Base-by-base conservation (phyloP, 1,284 basidiomycete genomes). In the Ceratobasidium sp. region DNA sequence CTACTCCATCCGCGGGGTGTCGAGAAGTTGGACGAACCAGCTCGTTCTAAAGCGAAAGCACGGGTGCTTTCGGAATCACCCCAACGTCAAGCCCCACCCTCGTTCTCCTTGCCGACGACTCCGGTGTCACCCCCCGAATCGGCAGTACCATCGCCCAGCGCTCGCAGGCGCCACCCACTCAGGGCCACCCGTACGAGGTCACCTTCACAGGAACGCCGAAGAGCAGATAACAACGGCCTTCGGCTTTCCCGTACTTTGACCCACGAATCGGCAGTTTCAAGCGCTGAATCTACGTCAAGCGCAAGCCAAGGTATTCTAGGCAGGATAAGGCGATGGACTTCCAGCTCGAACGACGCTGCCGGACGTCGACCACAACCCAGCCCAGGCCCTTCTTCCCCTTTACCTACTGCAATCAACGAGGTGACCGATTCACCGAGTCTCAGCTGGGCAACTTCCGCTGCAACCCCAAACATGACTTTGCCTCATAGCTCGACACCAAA, bases 1-100 rank as follows among this genome's bases (percentile, higher is more conserved):
- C 85, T 93, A 73, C 80, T 94, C 37, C 88, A 89, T 78, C 92
- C 92, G 13, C 89, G 90, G 1, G 89, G 89, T 56, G 79, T 73
- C 73, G 79, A 74, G 74, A 73, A 63, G 24, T 62, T 14, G 59
- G 49, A 16, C 66, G 51, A 74, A 71, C 71, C 65, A 77, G 24
- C 74, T 54, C 34, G 61, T 62, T 16, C 68, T 76, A 22, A 71
- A 48, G 75, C 71, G 41, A 64, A 13, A 48, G 56, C 37, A 66
- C 56, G 31, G 29, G 31, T 43, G 24, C 51, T 29, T 76, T 79
- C 53, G 48, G 34, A 16, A 46, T n/a, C 71, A 29, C 13, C 74
- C 27, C 48, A 19, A 37, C 56, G 46, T 7, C 41, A 34, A 14
- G 22, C 24, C 24, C 41, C 59, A 13, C 22, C 53, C 43, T 41